phyloP scores from a whole-genome alignment of 78 protist species.

The Salpingoeca rosetta region DNA sequence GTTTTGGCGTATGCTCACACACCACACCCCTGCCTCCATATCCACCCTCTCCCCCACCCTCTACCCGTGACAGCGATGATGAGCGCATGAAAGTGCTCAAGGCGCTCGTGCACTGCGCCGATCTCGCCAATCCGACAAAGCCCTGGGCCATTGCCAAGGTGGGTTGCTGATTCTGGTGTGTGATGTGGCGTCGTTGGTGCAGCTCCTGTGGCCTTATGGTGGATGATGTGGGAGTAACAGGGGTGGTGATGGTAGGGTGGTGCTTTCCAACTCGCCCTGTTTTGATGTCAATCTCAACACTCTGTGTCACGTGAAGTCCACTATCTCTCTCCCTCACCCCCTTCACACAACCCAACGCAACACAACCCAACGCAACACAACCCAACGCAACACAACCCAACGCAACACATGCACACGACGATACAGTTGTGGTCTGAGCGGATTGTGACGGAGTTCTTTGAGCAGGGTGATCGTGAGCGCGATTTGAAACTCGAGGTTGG shows the following conservation, averaged over 20 bases:
- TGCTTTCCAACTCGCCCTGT: no score
- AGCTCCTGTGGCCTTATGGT: no score
- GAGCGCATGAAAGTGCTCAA: background rate
- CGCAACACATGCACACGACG: background rate
- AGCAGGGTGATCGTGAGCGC: slow-evolving; percentile 41
- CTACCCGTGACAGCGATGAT: background rate
- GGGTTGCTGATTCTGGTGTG: no score
- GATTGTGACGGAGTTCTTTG: slow-evolving; percentile 28
- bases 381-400: no score
- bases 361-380: no score
- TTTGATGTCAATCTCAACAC: no score
- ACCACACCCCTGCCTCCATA: background rate
- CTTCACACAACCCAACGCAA: no score
- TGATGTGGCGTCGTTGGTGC: no score
- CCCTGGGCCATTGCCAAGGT: slow-evolving; percentile 3
- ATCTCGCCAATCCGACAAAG: slow-evolving; percentile 25
- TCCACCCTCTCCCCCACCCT: background rate
- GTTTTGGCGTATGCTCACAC: slow-evolving; percentile 5
- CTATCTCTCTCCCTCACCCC: no score
- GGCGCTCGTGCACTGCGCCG: slow-evolving; percentile 10
- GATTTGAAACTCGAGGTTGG: background rate
- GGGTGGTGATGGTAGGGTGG: no score
- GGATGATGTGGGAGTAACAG: no score
- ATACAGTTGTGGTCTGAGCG: background rate
- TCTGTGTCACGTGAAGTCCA: no score